Conservation (phyloP, 2,329 filamentous ascomycete genomes). For the Colletotrichum noveboracense region DNA sequence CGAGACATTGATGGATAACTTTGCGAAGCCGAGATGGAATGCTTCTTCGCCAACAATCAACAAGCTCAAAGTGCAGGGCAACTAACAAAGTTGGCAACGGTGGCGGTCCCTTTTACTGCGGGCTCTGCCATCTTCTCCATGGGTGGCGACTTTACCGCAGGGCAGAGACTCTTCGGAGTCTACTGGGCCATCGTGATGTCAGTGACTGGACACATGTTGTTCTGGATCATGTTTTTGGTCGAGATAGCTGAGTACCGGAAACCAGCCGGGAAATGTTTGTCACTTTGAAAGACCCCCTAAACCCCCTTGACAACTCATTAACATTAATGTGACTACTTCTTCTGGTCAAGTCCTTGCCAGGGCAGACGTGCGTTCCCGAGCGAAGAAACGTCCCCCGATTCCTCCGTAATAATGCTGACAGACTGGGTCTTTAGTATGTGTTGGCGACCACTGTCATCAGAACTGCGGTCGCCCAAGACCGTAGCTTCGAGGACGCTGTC, state of each 20-base stretch:
- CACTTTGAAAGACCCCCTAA: background rate
- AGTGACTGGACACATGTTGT: background rate
- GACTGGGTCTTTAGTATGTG: background rate
- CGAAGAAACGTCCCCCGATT: background rate
- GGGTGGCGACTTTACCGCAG: background rate
- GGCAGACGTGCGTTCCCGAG: background rate
- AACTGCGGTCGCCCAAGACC: background rate
- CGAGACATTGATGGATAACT: background rate
- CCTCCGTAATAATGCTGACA: background rate
- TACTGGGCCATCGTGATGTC: background rate
- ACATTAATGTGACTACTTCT: background rate
- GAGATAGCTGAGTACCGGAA: background rate
- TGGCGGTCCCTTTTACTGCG: background rate
- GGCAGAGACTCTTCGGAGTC: background rate
- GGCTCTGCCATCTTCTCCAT: background rate
- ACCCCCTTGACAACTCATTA: background rate
- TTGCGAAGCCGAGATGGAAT: too few relatives aligned
- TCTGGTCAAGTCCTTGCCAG: background rate
- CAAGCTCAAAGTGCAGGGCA: background rate
- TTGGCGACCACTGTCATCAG: background rate
- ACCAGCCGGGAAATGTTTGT: background rate
- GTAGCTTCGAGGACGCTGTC: background rate
- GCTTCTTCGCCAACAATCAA: background rate
- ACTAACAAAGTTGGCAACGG: background rate
- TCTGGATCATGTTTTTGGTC: background rate